Evolutionary conservation across 1,139 yeast species (phyloP).

Genomic region (Diutina siamensis): DNA sequence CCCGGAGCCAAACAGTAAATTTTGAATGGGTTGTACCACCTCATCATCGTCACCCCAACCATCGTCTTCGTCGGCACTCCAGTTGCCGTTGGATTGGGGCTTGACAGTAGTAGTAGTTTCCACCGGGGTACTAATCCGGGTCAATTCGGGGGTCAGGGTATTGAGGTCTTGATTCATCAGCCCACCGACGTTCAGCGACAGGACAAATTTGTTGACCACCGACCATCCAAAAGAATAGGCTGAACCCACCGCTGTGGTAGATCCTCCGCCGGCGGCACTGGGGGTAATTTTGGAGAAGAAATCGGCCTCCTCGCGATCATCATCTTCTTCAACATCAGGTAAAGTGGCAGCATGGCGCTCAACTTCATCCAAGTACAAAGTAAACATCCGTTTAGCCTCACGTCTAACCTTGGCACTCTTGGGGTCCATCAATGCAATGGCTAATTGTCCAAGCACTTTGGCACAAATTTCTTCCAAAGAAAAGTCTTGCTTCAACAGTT

Average conservation of each 20-base stretch:
- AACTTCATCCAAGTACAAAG: constrained; percentile 51
- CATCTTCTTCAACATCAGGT: constrained; percentile 37
- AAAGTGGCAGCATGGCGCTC: constrained; percentile 48
- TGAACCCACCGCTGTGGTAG: constrained; percentile 7
- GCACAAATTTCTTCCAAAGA: constrained; percentile 69
- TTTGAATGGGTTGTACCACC: constrained; percentile 9
- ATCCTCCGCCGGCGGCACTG: constrained; percentile 5
- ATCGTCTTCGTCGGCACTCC: constrained; percentile 8
- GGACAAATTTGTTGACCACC: constrained; percentile 25
- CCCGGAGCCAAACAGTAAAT: constrained; percentile 2
- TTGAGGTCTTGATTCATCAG: constrained; percentile 27
- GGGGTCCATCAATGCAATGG: constrained; percentile 71
- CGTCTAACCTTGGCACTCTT: constrained; percentile 52
- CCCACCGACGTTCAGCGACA: constrained; percentile 22
- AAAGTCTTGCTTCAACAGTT: constrained; percentile 51
- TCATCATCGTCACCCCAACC: constrained; percentile 9
- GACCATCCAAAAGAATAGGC: constrained; percentile 24
- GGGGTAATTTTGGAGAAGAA: constrained; percentile 15
- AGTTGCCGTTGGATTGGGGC: not conserved
- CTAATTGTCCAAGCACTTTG: constrained; percentile 75
- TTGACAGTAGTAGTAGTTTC: constrained; percentile 7
- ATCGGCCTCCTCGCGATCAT: constrained; percentile 21
- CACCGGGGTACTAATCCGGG: constrained; percentile 18
- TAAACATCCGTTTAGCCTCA: constrained; percentile 61
- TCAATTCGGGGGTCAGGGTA: constrained; percentile 31